Evolutionary conservation across 2,329 filamentous ascomycete genomes (phyloP).

Genomic region (Hymenoscyphus repandus): DNA sequence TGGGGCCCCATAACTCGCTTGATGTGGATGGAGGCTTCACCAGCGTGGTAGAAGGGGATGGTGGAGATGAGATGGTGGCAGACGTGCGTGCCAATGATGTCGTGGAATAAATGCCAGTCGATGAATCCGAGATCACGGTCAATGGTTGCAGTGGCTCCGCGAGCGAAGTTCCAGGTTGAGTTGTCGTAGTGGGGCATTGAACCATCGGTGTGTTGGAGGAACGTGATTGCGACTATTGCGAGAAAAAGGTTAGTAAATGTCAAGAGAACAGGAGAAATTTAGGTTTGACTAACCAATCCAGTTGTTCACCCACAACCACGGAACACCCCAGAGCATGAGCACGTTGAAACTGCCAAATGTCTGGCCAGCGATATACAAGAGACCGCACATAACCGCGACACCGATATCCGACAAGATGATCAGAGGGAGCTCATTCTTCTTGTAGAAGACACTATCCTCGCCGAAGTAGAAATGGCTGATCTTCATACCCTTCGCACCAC

Average conservation of each 20-base stretch:
- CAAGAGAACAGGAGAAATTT: background rate
- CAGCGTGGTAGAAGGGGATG: constrained; percentile 57
- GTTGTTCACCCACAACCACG: constrained; percentile 67
- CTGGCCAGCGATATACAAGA: constrained; percentile 47
- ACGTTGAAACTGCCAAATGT: constrained; percentile 52
- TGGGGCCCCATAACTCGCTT: constrained; percentile 49
- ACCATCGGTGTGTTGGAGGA: constrained; percentile 65
- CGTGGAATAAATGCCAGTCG: constrained; percentile 60
- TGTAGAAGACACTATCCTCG: constrained; percentile 56
- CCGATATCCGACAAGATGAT: constrained; percentile 58
- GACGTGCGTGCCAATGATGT: constrained; percentile 60
- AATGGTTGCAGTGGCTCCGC: constrained; percentile 57
- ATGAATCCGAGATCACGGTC: constrained; percentile 62
- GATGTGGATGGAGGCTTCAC: constrained; percentile 53
- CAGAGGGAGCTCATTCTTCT: constrained; percentile 48
- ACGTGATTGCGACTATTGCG: constrained; percentile 61
- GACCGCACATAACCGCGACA: constrained; percentile 44
- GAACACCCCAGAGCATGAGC: constrained; percentile 54
- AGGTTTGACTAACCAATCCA: constrained; percentile 52
- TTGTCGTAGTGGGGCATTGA: constrained; percentile 53
- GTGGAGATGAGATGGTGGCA: constrained; percentile 58
- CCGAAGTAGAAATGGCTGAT: constrained; percentile 49
- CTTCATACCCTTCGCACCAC: constrained; percentile 26
- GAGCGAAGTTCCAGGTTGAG: constrained; percentile 55
- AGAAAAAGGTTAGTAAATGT: background rate